phyloP scores from a whole-genome alignment of 148 eudicot species.

The Vaccinium vitisidaea region DNA sequence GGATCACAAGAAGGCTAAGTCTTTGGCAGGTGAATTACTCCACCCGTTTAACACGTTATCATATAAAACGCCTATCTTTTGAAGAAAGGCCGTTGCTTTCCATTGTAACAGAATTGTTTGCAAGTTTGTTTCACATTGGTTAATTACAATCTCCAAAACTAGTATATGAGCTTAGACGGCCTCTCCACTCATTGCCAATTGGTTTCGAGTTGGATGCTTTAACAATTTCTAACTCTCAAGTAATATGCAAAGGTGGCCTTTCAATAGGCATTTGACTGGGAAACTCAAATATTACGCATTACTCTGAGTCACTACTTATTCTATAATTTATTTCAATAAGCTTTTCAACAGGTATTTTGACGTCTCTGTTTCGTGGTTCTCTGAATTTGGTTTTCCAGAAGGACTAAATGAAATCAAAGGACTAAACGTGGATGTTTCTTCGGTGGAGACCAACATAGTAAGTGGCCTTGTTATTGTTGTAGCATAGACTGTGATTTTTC shows the following conservation, averaged over 20 bases:
- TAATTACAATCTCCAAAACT: no score
- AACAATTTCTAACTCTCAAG: no score
- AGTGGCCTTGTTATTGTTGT: conserved; percentile 25
- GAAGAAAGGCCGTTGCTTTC: not conserved
- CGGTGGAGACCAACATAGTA: conserved; percentile 95
- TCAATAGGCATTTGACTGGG: not conserved
- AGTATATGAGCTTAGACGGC: no score
- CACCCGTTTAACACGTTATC: not conserved
- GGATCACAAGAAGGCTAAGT: conserved; percentile 82
- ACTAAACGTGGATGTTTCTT: conserved; percentile 54
- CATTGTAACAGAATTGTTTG: not conserved
- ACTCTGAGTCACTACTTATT: not conserved
- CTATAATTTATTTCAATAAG: not conserved
- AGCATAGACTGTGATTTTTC: not conserved
- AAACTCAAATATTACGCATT: not conserved
- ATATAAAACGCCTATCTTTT: not conserved
- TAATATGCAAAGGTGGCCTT: not conserved
- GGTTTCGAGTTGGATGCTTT: no score
- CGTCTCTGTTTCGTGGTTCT: not conserved
- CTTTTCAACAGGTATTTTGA: not conserved
- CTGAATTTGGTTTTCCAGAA: conserved; percentile 34
- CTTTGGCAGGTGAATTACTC: conserved; percentile 61
- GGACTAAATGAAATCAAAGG: conserved; percentile 78
- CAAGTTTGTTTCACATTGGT: no score
- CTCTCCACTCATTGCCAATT: no score